A percentile compares a stretch with the other conserved stretches of the same genome.
These are phyloP conservation scores for Plasmodium adleri DNA, from an alignment of 169 alveolate species.

Conservation along the genomic window DNA sequence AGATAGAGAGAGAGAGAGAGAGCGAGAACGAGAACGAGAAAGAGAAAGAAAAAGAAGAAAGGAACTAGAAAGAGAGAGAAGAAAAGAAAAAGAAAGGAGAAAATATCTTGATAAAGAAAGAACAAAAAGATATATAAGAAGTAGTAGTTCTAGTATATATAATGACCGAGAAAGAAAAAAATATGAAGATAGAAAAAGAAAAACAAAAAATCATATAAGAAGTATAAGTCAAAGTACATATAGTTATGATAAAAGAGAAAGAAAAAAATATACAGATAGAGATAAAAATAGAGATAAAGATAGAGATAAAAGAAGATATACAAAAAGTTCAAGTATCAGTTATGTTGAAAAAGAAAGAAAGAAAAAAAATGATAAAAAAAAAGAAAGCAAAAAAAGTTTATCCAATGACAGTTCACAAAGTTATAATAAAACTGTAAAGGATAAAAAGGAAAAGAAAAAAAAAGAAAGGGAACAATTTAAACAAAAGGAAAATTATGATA, in stretches of 20 bases:
- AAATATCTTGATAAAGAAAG: not conserved
- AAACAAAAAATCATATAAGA: not conserved
- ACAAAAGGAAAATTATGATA: not conserved
- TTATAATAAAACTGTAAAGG: not conserved
- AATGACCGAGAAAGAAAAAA: not conserved
- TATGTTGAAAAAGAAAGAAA: too few relatives aligned
- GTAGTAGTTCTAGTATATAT: not conserved
- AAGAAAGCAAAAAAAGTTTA: too few relatives aligned
- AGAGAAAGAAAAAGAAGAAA: constrained; percentile 12
- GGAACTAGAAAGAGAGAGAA: constrained; percentile 13
- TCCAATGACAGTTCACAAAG: too few relatives aligned
- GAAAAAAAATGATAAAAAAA: too few relatives aligned
- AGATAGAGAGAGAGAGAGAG: constrained; percentile 2
- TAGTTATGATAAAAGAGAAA: constrained; percentile 10
- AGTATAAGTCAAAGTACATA: not conserved
- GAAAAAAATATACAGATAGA: not conserved
- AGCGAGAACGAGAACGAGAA: not conserved
- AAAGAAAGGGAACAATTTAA: constrained; percentile 2
- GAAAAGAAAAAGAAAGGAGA: constrained; percentile 9
- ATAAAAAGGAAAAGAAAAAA: not conserved
- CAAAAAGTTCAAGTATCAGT: too few relatives aligned
- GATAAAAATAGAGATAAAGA: too few relatives aligned
- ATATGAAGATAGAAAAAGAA: too few relatives aligned
- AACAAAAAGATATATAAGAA: constrained; percentile 12
- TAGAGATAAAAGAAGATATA: too few relatives aligned